A percentile compares a stretch with the other conserved stretches of the same genome.
Conservation (phyloP, 345 rosid genomes). For the Ceriops zippeliana region DNA sequence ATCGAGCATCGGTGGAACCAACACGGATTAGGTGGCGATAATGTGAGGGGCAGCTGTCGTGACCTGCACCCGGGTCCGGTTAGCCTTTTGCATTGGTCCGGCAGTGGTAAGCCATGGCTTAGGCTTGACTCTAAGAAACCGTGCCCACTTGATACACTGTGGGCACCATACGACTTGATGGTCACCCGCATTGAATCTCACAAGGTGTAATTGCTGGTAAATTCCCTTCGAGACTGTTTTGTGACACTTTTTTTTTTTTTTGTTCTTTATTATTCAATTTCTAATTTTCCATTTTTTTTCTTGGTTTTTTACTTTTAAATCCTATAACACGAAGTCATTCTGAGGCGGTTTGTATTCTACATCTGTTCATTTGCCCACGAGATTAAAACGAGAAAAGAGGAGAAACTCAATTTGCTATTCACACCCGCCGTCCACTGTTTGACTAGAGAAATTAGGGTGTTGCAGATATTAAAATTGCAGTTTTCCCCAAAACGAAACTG, state of each 20-base stretch:
- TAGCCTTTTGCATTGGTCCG: constrained; percentile 96
- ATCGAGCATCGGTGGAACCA: constrained; percentile 97
- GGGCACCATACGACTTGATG: constrained; percentile 87
- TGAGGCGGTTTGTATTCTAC: constrained; percentile 37
- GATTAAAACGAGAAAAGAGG: constrained; percentile 17
- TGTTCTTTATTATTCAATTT: constrained; percentile 9
- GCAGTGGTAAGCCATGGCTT: constrained; percentile 96
- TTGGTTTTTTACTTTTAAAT: constrained; percentile 7
- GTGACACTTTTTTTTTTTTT: neutral
- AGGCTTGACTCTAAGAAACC: constrained; percentile 74
- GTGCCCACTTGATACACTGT: constrained; percentile 82
- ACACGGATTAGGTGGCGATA: constrained; percentile 94
- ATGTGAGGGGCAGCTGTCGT: constrained; percentile 87
- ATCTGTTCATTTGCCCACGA: constrained; percentile 2
- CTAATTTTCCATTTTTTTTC: neutral
- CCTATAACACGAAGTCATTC: constrained; percentile 20
- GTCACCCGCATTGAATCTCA: constrained; percentile 27
- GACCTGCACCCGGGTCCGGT: constrained; percentile 89
- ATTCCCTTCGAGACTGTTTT: constrained; percentile 16
- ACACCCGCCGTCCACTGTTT: neutral
- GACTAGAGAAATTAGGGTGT: neutral
- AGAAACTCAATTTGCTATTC: constrained; percentile 15
- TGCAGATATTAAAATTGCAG: neutral
- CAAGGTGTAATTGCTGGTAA: constrained; percentile 18
- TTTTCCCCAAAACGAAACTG: neutral